Base-by-base conservation (phyloP, 106 monocot genomes). In the Acanthochlamys bracteata region DNA sequence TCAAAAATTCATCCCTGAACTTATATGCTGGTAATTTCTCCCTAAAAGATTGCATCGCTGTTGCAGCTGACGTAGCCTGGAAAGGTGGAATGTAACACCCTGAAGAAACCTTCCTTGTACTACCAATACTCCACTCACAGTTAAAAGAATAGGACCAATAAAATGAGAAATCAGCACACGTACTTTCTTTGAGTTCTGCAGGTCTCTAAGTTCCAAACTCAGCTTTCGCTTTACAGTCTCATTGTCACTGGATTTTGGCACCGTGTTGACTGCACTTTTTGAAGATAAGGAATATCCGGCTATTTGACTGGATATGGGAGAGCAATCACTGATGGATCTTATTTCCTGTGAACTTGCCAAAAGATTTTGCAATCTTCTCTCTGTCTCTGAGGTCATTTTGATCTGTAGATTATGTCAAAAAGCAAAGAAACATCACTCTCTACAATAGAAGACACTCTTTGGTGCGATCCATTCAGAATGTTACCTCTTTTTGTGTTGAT, bases 401-500 rank as follows among this genome's bases (percentile, higher is more conserved):
- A 96, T 96, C 96, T 96, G 86, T 55, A 68, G 10, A 24, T 15
- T 45, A 49, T 59, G 53, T 24, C 43, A 40, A 7, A 63, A 40
- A 25, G 69, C 20, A 53, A 20, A 47, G 73, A 14, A 24, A 55
- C 43, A 25, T 49, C 0, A 43, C 41, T 17, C 25, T 39, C 4
- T 7, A 21, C 20, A 54, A 10, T 41, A 65, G 14, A 23, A 65
- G 23, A 22, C 56, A 11, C 53, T 43, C 13, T 13, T 7, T 43
- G 13, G n/a, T n/a, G n/a, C n/a, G n/a, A n/a, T n/a, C n/a, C n/a
- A 43, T 43, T 43, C 7, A 43, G 43, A 43, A 43, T 60, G 25
- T 16, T 53, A 98, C 98, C 92, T 98, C 98, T 59, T 88, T 92
- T 64, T 98, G 91, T 39, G 91, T 83, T 46, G 92, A 88, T 79